These are phyloP conservation scores for Sclerotinia spermophila DNA, from an alignment of 2,329 filamentous ascomycete genomes.

Conservation along the genomic window DNA sequence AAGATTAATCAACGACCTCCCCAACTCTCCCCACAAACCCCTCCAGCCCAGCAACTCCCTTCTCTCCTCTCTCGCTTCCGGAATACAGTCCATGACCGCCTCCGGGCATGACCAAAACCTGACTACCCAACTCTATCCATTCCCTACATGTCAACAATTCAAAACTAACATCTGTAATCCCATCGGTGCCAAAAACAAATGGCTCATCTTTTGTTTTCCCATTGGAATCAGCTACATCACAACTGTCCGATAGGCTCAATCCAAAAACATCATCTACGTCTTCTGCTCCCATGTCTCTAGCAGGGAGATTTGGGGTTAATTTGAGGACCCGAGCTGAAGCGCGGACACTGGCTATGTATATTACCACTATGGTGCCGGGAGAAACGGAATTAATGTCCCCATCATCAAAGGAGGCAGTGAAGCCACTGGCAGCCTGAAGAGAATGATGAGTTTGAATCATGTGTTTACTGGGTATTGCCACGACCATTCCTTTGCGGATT, in stretches of 20 bases:
- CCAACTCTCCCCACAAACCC: constrained; percentile 68
- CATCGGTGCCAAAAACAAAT: constrained; percentile 40
- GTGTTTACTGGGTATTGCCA: constrained; percentile 60
- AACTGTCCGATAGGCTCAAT: constrained; percentile 47
- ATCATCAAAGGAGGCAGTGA: constrained; percentile 68
- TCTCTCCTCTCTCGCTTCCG: constrained; percentile 51
- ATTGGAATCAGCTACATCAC: constrained; percentile 43
- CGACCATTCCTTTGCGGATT: constrained; percentile 77
- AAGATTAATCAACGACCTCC: constrained; percentile 53
- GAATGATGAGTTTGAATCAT: constrained; percentile 54
- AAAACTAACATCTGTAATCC: constrained; percentile 54
- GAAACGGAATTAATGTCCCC: constrained; percentile 59
- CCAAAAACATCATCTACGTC: constrained; percentile 52
- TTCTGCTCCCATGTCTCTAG: constrained; percentile 30
- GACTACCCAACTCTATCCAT: constrained; percentile 69
- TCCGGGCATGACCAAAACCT: constrained; percentile 68
- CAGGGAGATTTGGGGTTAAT: constrained; percentile 36
- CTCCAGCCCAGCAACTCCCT: constrained; percentile 59
- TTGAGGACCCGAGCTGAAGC: constrained; percentile 72
- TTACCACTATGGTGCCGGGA: constrained; percentile 67
- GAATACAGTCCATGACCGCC: constrained; percentile 58
- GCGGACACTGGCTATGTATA: constrained; percentile 84
- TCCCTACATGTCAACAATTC: constrained; percentile 67
- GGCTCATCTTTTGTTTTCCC: constrained; percentile 31
- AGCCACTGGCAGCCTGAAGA: constrained; percentile 62